Conservation (phyloP, 805 yeast species). For the Lipomyces kockii region DNA sequence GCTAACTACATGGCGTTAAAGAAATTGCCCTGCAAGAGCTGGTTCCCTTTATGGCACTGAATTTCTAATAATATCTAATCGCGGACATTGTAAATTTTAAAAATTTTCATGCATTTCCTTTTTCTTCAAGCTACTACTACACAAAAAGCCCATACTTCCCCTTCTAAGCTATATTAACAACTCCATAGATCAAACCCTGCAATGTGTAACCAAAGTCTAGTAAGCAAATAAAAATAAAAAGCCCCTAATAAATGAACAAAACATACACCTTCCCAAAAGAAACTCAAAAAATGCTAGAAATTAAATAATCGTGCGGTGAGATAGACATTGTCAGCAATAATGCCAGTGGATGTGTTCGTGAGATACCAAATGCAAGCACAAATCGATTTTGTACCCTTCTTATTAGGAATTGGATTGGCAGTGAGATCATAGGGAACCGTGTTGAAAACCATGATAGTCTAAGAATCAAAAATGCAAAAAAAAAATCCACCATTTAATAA, state of each 20-base stretch:
- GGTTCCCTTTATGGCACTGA: background rate
- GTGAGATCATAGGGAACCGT: background rate
- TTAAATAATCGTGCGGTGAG: background rate
- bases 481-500: conserved; percentile 11
- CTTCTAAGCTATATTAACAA: conserved; percentile 1
- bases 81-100: background rate
- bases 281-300: background rate
- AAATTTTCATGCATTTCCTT: background rate
- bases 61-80: background rate
- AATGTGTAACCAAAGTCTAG: background rate
- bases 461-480: background rate
- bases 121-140: background rate
- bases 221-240: background rate
- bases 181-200: background rate
- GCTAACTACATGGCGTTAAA: too few relatives aligned
- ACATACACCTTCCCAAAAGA: background rate
- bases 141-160: background rate
- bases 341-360: background rate
- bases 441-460: background rate
- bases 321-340: background rate
- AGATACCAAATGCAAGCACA: background rate
- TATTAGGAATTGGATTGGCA: background rate
- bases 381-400: background rate
- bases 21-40: too few relatives aligned
- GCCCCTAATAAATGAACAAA: conserved; percentile 1